Base-by-base conservation (phyloP, 805 yeast genomes). In the Starmera quercuum region DNA sequence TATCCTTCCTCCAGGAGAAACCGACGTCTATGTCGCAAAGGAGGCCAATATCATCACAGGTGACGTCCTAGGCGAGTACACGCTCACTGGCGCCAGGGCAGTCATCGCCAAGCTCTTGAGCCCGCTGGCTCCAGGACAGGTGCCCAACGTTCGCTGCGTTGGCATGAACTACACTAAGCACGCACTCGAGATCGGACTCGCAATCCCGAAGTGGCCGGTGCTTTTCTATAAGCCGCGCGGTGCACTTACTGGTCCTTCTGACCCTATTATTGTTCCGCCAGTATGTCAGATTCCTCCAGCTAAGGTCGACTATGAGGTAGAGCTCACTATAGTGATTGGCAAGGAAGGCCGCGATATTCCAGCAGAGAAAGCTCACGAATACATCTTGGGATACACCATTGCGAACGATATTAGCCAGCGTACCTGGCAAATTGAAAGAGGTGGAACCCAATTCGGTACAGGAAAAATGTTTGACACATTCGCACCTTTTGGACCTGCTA, bases 401-500 rank as follows among this genome's bases (percentile, higher is more conserved):
- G 78, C 78, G 5, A 70, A 74, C 49, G 80, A 73, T 46, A 70
- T 73, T 8, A 68, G 75, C 10, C 75, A 71, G 43, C 57, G 79
- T 35, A 64, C 63, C n/a, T 72, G 78, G 78, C 78, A 74, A 46
- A 56, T 62, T 31, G 59, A 64, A 32, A 56, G 66, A 24, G 75
- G 75, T 22, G 75, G 76, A 4, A 60, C 73, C 14, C 79, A 73
- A 42, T 73, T 72, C 63, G 54, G 63, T 25, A 51, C 64, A 9
- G 73, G 75, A 9, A 73, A 73, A 52, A 64, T 65, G 65, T 71
- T 66, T 42, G 79, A 73, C 37, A 66, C 66, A 4, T 73, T 68
- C 66, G 75, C 77, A 2, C 79, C 79, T 16, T 47, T 73, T 34
- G 79, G 78, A 3, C 79, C 79, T 5, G 69, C 66, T 7, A 57